phyloP scores from a whole-genome alignment of 257 asterid genomes.

The Nicotiana undulata region DNA sequence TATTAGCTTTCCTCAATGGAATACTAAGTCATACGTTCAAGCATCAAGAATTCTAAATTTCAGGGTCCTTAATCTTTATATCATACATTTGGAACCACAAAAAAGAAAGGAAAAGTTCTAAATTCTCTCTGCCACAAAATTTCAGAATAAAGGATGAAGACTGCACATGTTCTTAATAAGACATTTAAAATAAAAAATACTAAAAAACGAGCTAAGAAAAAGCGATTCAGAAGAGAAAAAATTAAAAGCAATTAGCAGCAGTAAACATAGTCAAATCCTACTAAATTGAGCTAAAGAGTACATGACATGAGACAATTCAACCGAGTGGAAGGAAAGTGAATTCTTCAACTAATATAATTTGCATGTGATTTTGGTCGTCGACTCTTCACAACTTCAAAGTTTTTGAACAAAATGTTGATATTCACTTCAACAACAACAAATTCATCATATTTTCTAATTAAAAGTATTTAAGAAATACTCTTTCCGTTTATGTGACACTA shows the following conservation, averaged over 20 bases:
- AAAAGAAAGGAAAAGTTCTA: not conserved
- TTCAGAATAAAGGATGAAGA: not conserved
- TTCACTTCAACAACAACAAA: not conserved
- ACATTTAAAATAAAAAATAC: not conserved
- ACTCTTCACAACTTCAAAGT: not conserved
- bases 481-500: too few species aligned
- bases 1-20: not conserved
- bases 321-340: not conserved
- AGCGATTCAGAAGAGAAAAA: not conserved
- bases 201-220: not conserved
- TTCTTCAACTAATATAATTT: not conserved
- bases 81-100: not conserved
- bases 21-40: not conserved
- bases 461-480: not conserved
- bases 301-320: not conserved
- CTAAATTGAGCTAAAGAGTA: not conserved
- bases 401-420: not conserved
- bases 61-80: too few species aligned
- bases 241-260: too few species aligned
- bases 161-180: not conserved
- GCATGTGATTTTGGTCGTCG: not conserved
- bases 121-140: not conserved
- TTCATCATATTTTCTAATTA: not conserved
- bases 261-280: not conserved
- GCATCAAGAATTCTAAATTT: not conserved